These are phyloP conservation scores for Catharanthus roseus DNA, from an alignment of 257 asterid species.

Conservation along the genomic window DNA sequence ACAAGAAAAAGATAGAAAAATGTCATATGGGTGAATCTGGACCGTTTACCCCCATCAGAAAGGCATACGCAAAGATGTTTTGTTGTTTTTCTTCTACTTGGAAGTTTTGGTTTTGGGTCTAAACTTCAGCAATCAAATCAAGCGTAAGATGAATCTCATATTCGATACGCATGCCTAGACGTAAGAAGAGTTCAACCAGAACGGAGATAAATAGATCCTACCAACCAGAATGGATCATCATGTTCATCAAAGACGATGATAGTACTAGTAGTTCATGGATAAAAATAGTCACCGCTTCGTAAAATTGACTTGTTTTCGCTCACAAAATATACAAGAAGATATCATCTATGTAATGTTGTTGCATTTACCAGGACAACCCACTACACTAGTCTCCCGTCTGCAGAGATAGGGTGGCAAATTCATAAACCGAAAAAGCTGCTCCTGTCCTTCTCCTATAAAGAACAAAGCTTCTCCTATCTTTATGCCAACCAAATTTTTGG, in stretches of 20 bases:
- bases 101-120: too few species aligned
- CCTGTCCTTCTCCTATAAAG: conserved; percentile 12
- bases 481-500: background rate
- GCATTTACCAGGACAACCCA: conserved; percentile 7
- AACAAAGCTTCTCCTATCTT: conserved; percentile 4
- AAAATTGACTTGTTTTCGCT: background rate
- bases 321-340: background rate
- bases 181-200: too few species aligned
- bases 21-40: too few species aligned
- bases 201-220: too few species aligned
- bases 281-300: background rate
- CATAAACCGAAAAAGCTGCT: background rate
- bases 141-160: too few species aligned
- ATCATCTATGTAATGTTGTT: background rate
- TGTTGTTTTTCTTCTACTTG: too few species aligned
- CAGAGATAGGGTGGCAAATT: background rate
- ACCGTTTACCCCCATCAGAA: too few species aligned
- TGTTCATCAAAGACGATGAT: background rate
- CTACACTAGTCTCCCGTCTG: background rate
- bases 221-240: too few species aligned
- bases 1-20: too few species aligned
- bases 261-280: background rate
- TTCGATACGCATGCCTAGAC: too few species aligned
- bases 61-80: too few species aligned
- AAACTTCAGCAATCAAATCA: too few species aligned